Evolutionary conservation across 2,329 filamentous ascomycete genomes (phyloP).

Genomic region (Epichloe coenophiala): DNA sequence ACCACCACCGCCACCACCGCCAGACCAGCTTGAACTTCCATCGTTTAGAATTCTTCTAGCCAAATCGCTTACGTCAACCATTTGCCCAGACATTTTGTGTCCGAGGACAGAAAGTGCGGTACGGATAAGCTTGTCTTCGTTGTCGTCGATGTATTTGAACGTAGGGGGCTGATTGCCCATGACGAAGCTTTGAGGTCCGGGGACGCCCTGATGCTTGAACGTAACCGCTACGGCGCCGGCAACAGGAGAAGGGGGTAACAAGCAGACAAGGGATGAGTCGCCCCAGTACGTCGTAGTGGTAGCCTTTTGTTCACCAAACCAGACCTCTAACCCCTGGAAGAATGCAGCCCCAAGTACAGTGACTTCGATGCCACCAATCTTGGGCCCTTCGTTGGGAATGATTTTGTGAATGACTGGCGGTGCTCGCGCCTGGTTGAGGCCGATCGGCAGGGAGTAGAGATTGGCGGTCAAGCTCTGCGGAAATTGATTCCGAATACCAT

Average conservation of each 20-base stretch:
- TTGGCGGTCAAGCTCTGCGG: slow-evolving; percentile 33
- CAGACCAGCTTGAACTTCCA: slow-evolving; percentile 34
- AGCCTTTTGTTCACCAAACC: slow-evolving; percentile 57
- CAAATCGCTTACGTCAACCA: slow-evolving; percentile 47
- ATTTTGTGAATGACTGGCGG: slow-evolving; percentile 62
- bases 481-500: slow-evolving; percentile 29
- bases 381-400: slow-evolving; percentile 70
- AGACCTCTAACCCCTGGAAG: slow-evolving; percentile 62
- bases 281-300: slow-evolving; percentile 72
- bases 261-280: slow-evolving; percentile 63
- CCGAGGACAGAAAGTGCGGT: slow-evolving; percentile 52
- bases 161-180: slow-evolving; percentile 30
- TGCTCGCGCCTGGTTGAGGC: slow-evolving; percentile 31
- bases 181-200: slow-evolving; percentile 21
- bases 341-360: slow-evolving; percentile 74
- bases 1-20: slow-evolving; percentile 11
- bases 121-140: slow-evolving; percentile 54
- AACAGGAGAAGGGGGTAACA: slow-evolving; percentile 56
- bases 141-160: slow-evolving; percentile 66
- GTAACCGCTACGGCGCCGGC: slow-evolving; percentile 59
- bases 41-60: slow-evolving; percentile 46
- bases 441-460: slow-evolving; percentile 37
- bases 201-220: slow-evolving; percentile 41
- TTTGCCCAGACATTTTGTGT: slow-evolving; percentile 49
- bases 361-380: slow-evolving; percentile 74